Base-by-base conservation (phyloP, 1,139 yeast species). In the Zygoascus sp. region DNA sequence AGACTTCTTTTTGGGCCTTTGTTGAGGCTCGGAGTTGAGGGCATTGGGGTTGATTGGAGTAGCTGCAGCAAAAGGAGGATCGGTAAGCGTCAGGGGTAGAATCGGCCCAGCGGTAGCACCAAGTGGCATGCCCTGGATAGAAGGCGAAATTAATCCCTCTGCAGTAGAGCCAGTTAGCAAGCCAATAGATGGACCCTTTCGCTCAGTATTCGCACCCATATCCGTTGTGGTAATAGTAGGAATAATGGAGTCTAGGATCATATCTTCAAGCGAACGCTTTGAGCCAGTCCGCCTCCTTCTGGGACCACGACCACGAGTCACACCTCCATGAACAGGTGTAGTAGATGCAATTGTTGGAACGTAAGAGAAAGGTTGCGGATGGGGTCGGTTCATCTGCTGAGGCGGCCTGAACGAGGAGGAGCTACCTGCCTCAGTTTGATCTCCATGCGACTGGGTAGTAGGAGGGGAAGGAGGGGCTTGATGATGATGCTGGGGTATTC, bases 1-100 rank as follows among this genome's bases (percentile, higher is more conserved):
- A 13, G 86, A 80, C 58, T 76, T 77, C 45, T 87, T 69, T 56
- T 76, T 77, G 10, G 77, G 72, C 39, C 85, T 65, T 48, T 77
- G 78, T 28, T 73, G 74, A 15, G 69, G 64, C 44, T 67, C 70
- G 0, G 65, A 55, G 39, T 58, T 61, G 36, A 66, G 55, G 1
- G 70, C 68, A 32, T 56, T 58, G 3, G 67, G 67, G 49, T 66
- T 64, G 10, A 64, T 55, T 1, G 70, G 70, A 6, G 54, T 46
- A 1, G 65, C 65, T 2, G 59, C 52, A 1, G 59, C 50, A 28
- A 67, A 48, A 4, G 71, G 71, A 5, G 70, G 70, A 43, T 62
- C 65, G 3, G 63, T 58, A n/a, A 62, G 49, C 8, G 54, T 57
- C 41, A 62, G 41, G 0, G 66, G 66, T 8, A 61, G 48, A 10